A percentile compares a stretch with the other conserved stretches of the same genome.
Evolutionary conservation across 139 green algal species (phyloP).

Genomic region (Chlamydomonas schloesseri): DNA sequence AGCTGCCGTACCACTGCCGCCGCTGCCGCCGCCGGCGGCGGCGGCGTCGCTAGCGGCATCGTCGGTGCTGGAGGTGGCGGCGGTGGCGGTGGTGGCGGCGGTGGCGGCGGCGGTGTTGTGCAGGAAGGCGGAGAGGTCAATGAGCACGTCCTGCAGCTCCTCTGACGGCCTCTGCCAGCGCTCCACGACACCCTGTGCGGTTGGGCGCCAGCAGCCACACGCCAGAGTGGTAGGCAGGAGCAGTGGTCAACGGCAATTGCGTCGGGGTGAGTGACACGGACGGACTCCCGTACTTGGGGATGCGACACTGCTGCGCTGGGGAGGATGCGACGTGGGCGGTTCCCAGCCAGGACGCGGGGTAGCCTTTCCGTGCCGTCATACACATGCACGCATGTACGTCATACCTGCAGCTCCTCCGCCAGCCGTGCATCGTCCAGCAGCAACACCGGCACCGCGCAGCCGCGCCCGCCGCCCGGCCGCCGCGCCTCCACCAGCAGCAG

Average conservation of each 20-base stretch:
- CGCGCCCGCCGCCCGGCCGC: background rate
- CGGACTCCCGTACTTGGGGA: too few relatives aligned
- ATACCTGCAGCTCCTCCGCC: conserved; percentile 5
- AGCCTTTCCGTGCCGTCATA: too few relatives aligned
- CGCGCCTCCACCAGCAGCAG: background rate
- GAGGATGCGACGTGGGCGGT: too few relatives aligned
- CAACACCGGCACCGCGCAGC: conserved; percentile 1
- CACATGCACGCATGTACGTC: too few relatives aligned
- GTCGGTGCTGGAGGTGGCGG: background rate
- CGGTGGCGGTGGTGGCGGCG: background rate
- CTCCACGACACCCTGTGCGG: background rate
- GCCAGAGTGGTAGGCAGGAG: too few relatives aligned
- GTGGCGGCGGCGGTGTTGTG: background rate
- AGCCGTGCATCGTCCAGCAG: conserved; percentile 9
- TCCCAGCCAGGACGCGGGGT: background rate
- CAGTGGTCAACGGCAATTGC: too few relatives aligned
- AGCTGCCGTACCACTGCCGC: too few relatives aligned
- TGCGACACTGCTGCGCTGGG: too few relatives aligned
- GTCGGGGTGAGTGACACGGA: too few relatives aligned
- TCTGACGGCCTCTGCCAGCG: background rate
- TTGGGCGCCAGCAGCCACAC: too few relatives aligned
- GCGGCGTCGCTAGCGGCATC: background rate
- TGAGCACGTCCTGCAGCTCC: background rate
- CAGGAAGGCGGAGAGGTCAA: background rate
- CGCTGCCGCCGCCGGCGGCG: background rate